Evolutionary conservation across 2,329 filamentous ascomycete species (phyloP).

Genomic region (Aspergillus luchuensis): DNA sequence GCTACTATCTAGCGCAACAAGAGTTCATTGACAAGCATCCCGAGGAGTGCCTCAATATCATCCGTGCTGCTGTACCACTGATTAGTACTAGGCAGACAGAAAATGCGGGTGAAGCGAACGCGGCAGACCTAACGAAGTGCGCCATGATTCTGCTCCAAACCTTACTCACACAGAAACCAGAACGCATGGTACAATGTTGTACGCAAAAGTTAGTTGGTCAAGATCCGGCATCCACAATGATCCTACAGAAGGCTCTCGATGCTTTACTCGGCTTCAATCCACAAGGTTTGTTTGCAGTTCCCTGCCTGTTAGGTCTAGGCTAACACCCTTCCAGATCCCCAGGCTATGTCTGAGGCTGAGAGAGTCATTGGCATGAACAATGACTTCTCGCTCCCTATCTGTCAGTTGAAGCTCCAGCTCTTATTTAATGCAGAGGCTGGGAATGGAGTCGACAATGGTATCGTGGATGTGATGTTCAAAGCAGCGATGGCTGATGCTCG

Average conservation of each 20-base stretch:
- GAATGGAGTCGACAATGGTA: slow-evolving; percentile 30
- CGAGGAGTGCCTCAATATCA: slow-evolving; percentile 36
- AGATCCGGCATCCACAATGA: slow-evolving; percentile 28
- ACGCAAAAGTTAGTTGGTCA: slow-evolving; percentile 33
- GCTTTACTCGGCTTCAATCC: slow-evolving; percentile 33
- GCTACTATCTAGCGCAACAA: slow-evolving; percentile 42
- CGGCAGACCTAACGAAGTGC: slow-evolving; percentile 23
- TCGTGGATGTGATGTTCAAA: slow-evolving; percentile 46
- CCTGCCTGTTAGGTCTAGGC: background rate
- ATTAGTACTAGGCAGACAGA: slow-evolving; percentile 17
- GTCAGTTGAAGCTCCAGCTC: slow-evolving; percentile 46
- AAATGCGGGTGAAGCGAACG: slow-evolving; percentile 1
- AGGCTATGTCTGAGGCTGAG: slow-evolving; percentile 34
- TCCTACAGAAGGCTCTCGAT: slow-evolving; percentile 37
- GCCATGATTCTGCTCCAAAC: slow-evolving; percentile 36
- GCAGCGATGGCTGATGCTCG: slow-evolving; percentile 40
- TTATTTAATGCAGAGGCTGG: slow-evolving; percentile 37
- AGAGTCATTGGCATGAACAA: slow-evolving; percentile 40
- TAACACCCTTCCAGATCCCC: slow-evolving; percentile 15
- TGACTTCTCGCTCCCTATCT: slow-evolving; percentile 48
- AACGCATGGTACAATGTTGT: slow-evolving; percentile 30
- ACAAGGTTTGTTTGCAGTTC: slow-evolving; percentile 16
- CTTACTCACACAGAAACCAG: slow-evolving; percentile 38
- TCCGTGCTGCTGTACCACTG: slow-evolving; percentile 34
- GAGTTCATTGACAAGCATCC: slow-evolving; percentile 41